Percentiles rank a stretch among this genome's conserved stretches.
These are phyloP conservation scores for Globisporangium ultimum DNA, from an alignment of 352 stramenopile genomes.

Conservation along the genomic window DNA sequence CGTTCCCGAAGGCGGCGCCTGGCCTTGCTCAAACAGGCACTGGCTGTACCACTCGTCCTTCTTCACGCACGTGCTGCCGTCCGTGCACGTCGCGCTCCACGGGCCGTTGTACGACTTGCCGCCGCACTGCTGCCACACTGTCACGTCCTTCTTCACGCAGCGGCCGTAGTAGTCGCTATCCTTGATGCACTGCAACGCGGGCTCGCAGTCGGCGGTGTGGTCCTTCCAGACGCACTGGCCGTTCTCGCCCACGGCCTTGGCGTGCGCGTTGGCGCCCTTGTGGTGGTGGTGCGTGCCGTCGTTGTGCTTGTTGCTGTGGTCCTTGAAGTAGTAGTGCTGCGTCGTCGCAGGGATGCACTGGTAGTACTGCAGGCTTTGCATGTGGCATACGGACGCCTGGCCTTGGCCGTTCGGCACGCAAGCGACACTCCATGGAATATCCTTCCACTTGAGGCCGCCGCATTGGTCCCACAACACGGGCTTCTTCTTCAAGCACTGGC, in stretches of 20 bases:
- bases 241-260: neutral
- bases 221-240: constrained; percentile 19
- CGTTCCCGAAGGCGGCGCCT: neutral
- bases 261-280: neutral
- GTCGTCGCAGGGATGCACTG: constrained; percentile 2
- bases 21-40: constrained; percentile 11
- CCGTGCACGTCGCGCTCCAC: constrained; percentile 20
- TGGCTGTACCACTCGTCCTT: constrained; percentile 27
- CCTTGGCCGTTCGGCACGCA: constrained; percentile 1
- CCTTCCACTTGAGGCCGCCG: constrained; percentile 1
- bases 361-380: constrained; percentile 2
- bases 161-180: constrained; percentile 27
- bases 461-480: constrained; percentile 10
- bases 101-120: constrained; percentile 14
- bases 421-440: constrained; percentile 5
- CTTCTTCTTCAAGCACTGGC: constrained; percentile 8
- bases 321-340: constrained; percentile 11
- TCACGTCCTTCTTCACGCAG: constrained; percentile 18
- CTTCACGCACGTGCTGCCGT: constrained; percentile 14
- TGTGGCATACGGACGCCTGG: constrained; percentile 1
- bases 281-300: neutral
- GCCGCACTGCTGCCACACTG: constrained; percentile 25
- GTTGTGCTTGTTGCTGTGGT: constrained; percentile 1
- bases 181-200: constrained; percentile 20
- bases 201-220: constrained; percentile 12